Conservation (phyloP, 345 rosid genomes). For the Corymbia maculata region DNA sequence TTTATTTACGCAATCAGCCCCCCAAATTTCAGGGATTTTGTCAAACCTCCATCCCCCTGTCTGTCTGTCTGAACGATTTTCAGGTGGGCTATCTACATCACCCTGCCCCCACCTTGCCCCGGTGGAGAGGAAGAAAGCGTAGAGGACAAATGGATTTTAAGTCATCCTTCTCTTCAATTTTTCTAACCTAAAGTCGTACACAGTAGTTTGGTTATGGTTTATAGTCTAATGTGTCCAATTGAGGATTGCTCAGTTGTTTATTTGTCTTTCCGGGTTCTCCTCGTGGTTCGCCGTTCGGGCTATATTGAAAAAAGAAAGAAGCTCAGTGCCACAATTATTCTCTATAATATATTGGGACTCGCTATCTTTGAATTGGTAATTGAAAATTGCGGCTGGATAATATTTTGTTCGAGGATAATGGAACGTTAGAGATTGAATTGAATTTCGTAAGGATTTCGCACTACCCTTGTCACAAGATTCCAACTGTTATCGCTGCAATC, state of each 20-base stretch:
- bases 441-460: background rate
- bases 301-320: background rate
- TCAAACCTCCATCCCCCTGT: background rate
- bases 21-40: background rate
- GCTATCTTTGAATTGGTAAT: background rate
- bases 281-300: background rate
- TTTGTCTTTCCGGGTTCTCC: background rate
- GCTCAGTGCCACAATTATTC: background rate
- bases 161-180: background rate
- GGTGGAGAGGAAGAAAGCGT: background rate
- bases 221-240: background rate
- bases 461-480: background rate
- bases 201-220: background rate
- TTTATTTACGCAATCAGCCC: background rate
- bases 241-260: background rate
- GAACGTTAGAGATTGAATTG: background rate
- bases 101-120: background rate
- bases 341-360: background rate
- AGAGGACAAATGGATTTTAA: background rate
- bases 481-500: background rate
- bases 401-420: background rate
- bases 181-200: background rate
- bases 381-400: background rate
- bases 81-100: background rate
- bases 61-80: background rate